Evolutionary conservation across 176 grass and related monocot genomes (phyloP).

Genomic region (Raddia distichophylla): DNA sequence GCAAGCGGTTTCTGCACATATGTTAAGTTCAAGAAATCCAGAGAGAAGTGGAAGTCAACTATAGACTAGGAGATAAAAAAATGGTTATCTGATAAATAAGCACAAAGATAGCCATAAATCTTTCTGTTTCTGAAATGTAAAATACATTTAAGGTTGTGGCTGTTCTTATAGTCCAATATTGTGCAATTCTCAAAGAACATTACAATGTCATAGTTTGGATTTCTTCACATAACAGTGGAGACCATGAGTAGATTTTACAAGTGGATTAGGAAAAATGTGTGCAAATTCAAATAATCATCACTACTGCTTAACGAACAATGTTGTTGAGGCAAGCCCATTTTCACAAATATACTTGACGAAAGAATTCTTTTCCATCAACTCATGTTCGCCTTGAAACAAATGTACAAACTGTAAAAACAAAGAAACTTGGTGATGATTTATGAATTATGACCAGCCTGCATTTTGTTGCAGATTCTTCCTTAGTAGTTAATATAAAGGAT

Average conservation of each 20-base stretch:
- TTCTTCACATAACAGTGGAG: too few relatives aligned
- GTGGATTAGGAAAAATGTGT: too few relatives aligned
- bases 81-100: slow-evolving; percentile 13
- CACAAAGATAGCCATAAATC: slow-evolving; percentile 3
- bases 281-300: too few relatives aligned
- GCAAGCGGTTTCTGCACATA: slow-evolving; percentile 77
- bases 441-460: neutral
- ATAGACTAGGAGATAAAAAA: neutral
- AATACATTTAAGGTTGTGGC: too few relatives aligned
- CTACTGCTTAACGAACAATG: too few relatives aligned
- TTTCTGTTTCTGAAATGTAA: slow-evolving; percentile 1
- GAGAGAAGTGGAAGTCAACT: slow-evolving; percentile 8
- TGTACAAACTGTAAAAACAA: neutral
- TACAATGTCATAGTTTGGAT: too few relatives aligned
- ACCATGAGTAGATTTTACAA: too few relatives aligned
- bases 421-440: slow-evolving; percentile 7
- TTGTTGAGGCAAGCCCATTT: slow-evolving; percentile 13
- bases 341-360: slow-evolving; percentile 72
- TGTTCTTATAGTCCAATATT: neutral
- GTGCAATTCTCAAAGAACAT: too few relatives aligned
- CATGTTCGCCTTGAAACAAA: slow-evolving; percentile 69
- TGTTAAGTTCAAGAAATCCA: slow-evolving; percentile 23
- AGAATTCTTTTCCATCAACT: slow-evolving; percentile 98
- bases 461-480: neutral
- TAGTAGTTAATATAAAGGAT: neutral